Base-by-base conservation (phyloP, 2,329 filamentous ascomycete species). In the Penicillium frequentans region DNA sequence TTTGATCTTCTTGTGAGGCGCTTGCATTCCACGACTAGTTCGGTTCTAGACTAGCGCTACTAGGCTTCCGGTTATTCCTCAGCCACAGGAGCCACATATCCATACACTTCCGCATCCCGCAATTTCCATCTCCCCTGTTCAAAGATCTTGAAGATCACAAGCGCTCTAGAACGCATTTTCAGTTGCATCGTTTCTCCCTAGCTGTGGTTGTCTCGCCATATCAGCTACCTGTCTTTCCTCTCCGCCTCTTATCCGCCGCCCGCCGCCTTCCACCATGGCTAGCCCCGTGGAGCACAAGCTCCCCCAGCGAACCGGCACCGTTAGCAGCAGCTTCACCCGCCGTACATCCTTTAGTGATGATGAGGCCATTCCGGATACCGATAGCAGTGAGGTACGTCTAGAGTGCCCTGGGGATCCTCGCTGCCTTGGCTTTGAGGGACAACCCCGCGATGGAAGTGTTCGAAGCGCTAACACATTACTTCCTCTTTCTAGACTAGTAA, bases 401-500 rank as follows among this genome's bases (percentile, higher is more conserved):
- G 23, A 10, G 23, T 50, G 10, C 13, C 23, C 33, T 19, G 16
- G 31, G 39, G 21, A 27, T 42, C 19, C 19, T 6, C 16, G 19
- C 27, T 16, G 10, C 10, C 10, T 16, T 11, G 16, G 46, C 5
- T 14, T 14, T 37, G 7, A 19, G 19, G 14, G 11, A 37, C 10
- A 49, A 44, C 43, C 43, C 44, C 19, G 29, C 45, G 21, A 1
- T 51, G 27, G 46, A 21, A 48, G 10, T 29, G 11, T 14, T 21
- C 29, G 21, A 26, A 21, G 27, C 19, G 49, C 57, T 58, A 31
- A 65, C 49, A 26, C 29, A 5, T 19, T 7, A 16, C 21, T 14
- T 37, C 8, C 29, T 26, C 43, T 5, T 45, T 0, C 1, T 55
- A 91, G 88, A 90, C 89, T 23, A 86, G 88, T n/a, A 87, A 84